Conservation (phyloP, 2,329 filamentous ascomycete species). For the Alternaria arborescens region DNA sequence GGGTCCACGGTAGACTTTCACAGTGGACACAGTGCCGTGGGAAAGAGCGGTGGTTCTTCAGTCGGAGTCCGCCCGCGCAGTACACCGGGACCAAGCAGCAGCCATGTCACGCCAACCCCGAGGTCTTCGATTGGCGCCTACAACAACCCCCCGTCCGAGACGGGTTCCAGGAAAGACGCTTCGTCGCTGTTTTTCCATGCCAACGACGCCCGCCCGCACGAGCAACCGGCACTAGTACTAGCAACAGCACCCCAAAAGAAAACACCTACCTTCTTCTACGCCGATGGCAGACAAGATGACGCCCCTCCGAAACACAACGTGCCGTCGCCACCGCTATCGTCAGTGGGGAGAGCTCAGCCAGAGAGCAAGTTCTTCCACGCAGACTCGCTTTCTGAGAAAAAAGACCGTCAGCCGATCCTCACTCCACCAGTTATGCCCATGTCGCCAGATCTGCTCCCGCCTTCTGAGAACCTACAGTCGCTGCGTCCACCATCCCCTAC, state of each 20-base stretch:
- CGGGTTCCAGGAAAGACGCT: slow-evolving; percentile 35
- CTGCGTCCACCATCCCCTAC: slow-evolving; percentile 55
- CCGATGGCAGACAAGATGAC: slow-evolving; percentile 58
- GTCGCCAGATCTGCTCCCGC: slow-evolving; percentile 37
- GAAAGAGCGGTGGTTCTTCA: slow-evolving; percentile 29
- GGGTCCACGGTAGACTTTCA: slow-evolving; percentile 42
- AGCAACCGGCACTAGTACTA: slow-evolving; percentile 36
- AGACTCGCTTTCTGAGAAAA: slow-evolving; percentile 60
- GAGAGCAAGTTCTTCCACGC: slow-evolving; percentile 76
- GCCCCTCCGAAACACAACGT: slow-evolving; percentile 25
- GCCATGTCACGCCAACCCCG: slow-evolving; percentile 31
- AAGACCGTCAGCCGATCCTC: slow-evolving; percentile 43
- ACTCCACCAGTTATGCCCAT: slow-evolving; percentile 41
- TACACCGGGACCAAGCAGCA: slow-evolving; percentile 41
- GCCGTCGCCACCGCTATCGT: slow-evolving; percentile 49
- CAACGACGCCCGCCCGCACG: slow-evolving; percentile 68
- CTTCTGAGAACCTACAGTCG: slow-evolving; percentile 18
- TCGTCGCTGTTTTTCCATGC: slow-evolving; percentile 90
- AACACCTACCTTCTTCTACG: slow-evolving; percentile 60
- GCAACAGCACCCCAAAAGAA: slow-evolving; percentile 52
- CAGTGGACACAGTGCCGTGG: slow-evolving; percentile 33
- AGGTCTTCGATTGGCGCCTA: slow-evolving; percentile 37
- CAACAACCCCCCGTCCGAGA: slow-evolving; percentile 37
- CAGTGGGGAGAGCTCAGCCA: slow-evolving; percentile 31
- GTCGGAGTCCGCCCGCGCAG: slow-evolving; percentile 49